phyloP scores from a whole-genome alignment of 2,329 filamentous ascomycete species.

The Aspergillus sojae region DNA sequence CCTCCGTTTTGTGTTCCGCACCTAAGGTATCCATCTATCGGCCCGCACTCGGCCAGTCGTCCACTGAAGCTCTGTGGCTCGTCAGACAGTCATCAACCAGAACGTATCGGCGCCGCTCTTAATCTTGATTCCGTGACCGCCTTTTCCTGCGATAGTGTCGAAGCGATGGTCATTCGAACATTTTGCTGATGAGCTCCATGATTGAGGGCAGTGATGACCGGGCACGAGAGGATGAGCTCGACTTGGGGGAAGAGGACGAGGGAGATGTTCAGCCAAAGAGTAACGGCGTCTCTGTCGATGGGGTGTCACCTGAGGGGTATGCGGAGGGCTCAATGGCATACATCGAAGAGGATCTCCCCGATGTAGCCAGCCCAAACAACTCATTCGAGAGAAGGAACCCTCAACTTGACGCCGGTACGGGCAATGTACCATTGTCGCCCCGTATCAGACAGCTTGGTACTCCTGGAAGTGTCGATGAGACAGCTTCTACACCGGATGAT shows the following conservation, averaged over 20 bases:
- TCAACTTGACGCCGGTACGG: slow-evolving; percentile 18
- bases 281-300: slow-evolving; percentile 28
- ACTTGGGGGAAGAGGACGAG: slow-evolving; percentile 46
- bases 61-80: neutral
- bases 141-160: slow-evolving; percentile 21
- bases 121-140: neutral
- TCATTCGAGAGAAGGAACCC: slow-evolving; percentile 22
- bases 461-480: slow-evolving; percentile 61
- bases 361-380: slow-evolving; percentile 28
- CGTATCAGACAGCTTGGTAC: slow-evolving; percentile 21
- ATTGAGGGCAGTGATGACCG: slow-evolving; percentile 64
- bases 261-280: slow-evolving; percentile 33
- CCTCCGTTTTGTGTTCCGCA: neutral
- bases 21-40: slow-evolving; percentile 3
- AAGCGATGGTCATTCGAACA: slow-evolving; percentile 57
- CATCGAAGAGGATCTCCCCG: slow-evolving; percentile 32
- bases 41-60: slow-evolving; percentile 1
- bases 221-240: slow-evolving; percentile 59
- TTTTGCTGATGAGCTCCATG: slow-evolving; percentile 70
- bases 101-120: neutral
- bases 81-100: neutral
- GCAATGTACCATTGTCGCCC: slow-evolving; percentile 29
- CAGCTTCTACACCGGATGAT: slow-evolving; percentile 77
- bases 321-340: slow-evolving; percentile 23
- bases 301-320: slow-evolving; percentile 18